phyloP scores from a whole-genome alignment of 352 stramenopile species.

The Globisporangium spinosum region DNA sequence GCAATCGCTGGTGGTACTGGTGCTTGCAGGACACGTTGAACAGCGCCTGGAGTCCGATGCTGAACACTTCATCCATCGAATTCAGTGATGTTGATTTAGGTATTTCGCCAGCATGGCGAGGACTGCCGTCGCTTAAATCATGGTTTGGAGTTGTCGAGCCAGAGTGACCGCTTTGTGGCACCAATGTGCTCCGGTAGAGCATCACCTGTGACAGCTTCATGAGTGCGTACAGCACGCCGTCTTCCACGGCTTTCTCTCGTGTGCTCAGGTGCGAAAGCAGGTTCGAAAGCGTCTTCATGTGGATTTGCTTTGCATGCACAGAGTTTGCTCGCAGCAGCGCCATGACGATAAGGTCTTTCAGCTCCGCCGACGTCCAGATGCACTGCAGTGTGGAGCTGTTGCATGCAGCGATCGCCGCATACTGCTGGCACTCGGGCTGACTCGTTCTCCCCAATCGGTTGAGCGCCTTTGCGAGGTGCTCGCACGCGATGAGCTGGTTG shows the following conservation, averaged over 20 bases:
- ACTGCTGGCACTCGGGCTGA: constrained; percentile 75
- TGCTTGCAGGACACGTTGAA: constrained; percentile 75
- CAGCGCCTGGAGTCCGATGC: constrained; percentile 63
- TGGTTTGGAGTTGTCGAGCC: neutral
- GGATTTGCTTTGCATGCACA: constrained; percentile 76
- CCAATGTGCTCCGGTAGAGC: constrained; percentile 16
- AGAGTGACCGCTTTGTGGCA: constrained; percentile 7
- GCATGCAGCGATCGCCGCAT: constrained; percentile 73
- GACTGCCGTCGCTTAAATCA: neutral
- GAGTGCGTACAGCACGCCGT: constrained; percentile 74
- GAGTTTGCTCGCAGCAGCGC: constrained; percentile 74
- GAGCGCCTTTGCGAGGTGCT: constrained; percentile 54
- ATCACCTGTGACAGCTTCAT: constrained; percentile 78
- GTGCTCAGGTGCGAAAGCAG: constrained; percentile 56
- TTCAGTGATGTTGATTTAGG: neutral
- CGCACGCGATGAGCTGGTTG: constrained; percentile 40
- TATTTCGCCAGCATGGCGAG: neutral
- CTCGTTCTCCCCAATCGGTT: constrained; percentile 69
- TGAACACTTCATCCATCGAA: constrained; percentile 57
- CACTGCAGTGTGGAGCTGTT: constrained; percentile 67
- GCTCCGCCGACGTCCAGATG: constrained; percentile 68
- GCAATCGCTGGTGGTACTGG: constrained; percentile 63
- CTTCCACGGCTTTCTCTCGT: constrained; percentile 56
- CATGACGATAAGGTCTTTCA: constrained; percentile 84
- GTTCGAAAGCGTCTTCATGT: constrained; percentile 79